Percentiles rank a stretch among this genome's conserved stretches.
phyloP scores from a whole-genome alignment of 345 rosid species.

The Linum lewisii region DNA sequence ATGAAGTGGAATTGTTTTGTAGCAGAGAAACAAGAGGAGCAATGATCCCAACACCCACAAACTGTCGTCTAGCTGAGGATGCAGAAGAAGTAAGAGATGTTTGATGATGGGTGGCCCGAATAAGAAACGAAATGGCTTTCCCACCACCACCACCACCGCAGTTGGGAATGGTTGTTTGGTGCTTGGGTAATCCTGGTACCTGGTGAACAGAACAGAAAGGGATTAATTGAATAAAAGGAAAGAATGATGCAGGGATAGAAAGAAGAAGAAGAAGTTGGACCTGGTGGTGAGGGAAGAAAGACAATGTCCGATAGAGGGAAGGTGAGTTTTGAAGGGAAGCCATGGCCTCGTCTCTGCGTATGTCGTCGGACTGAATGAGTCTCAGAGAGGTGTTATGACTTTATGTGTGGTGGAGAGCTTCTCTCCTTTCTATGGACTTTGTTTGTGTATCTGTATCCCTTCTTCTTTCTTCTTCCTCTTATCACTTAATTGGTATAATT shows the following conservation, averaged over 20 bases:
- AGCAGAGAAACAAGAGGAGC: constrained; percentile 54
- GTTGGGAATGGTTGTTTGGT: constrained; percentile 26
- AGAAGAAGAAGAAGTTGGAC: constrained; percentile 24
- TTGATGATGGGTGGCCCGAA: constrained; percentile 48
- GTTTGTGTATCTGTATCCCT: too few relatives aligned
- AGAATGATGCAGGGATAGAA: not conserved
- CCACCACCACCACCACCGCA: constrained; percentile 7
- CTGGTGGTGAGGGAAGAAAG: constrained; percentile 51
- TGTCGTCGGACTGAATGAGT: too few relatives aligned
- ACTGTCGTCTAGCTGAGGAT: constrained; percentile 50
- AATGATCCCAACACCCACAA: constrained; percentile 45
- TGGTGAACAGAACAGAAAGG: constrained; percentile 8
- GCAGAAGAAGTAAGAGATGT: constrained; percentile 37
- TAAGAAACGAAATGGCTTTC: constrained; percentile 44
- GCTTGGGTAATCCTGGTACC: constrained; percentile 25
- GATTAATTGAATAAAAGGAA: not conserved
- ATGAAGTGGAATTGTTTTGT: constrained; percentile 43
- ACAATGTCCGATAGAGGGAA: constrained; percentile 41
- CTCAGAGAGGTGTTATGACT: too few relatives aligned
- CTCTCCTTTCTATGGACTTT: too few relatives aligned
- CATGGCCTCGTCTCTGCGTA: too few relatives aligned
- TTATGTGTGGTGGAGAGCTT: too few relatives aligned
- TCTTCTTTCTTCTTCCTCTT: too few relatives aligned
- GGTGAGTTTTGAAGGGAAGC: constrained; percentile 60
- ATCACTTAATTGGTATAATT: too few relatives aligned